phyloP scores from a whole-genome alignment of 345 rosid genomes.

The Eucalyptus grandis region DNA sequence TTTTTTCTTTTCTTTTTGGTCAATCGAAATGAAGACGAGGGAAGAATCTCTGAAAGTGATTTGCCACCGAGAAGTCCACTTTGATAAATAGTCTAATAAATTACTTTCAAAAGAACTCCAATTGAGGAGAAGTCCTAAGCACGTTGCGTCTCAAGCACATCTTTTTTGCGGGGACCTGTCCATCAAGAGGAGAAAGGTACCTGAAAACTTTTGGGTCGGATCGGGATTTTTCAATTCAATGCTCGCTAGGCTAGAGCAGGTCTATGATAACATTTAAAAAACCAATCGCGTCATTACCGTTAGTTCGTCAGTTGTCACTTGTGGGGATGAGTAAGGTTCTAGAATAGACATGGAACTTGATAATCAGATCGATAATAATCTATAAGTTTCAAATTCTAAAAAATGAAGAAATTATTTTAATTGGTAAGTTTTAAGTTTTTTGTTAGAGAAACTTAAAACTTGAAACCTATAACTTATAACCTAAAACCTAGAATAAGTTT shows the following conservation, averaged over 20 bases:
- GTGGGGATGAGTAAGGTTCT: too few species aligned
- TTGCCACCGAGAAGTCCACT: too few species aligned
- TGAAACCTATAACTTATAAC: accelerated
- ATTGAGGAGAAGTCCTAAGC: background rate
- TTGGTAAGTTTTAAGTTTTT: too few species aligned
- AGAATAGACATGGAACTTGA: accelerated
- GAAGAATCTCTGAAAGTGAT: too few species aligned
- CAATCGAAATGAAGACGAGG: background rate
- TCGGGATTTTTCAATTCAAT: background rate
- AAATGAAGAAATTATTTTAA: too few species aligned
- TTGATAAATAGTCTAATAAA: background rate
- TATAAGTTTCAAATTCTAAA: accelerated
- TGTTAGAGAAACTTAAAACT: too few species aligned
- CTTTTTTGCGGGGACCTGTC: background rate
- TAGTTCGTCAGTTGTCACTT: accelerated
- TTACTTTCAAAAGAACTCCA: background rate
- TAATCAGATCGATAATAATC: too few species aligned
- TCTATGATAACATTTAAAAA: background rate
- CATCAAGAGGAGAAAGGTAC: background rate
- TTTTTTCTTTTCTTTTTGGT: background rate
- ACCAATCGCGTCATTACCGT: too few species aligned
- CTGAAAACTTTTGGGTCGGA: background rate
- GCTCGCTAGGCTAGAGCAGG: background rate
- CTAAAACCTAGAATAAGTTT: accelerated
- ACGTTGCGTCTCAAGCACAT: background rate